These are phyloP conservation scores for Puccinia coronata DNA, from an alignment of 1,284 basidiomycete species.

Conservation along the genomic window DNA sequence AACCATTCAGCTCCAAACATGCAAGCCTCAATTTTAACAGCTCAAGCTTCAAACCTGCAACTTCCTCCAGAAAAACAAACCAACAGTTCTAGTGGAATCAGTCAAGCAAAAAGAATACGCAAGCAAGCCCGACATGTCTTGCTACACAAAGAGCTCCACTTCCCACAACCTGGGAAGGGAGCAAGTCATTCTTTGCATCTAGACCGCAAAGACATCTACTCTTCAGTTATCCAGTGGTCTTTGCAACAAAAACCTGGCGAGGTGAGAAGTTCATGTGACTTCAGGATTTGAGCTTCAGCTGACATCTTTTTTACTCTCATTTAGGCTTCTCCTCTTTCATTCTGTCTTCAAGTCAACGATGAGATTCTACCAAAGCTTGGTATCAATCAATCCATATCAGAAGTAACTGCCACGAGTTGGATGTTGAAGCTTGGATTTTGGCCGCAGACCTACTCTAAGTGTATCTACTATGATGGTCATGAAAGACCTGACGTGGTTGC, in stretches of 20 bases:
- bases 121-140: too few relatives aligned
- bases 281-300: background rate
- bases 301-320: too few relatives aligned
- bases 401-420: background rate
- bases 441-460: background rate
- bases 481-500: background rate
- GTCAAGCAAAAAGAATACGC: too few relatives aligned
- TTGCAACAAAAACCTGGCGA: background rate
- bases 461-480: slow-evolving; percentile 4
- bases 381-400: background rate
- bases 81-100: too few relatives aligned
- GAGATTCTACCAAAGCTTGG: background rate
- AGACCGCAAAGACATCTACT: background rate
- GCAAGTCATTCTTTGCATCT: too few relatives aligned
- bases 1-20: background rate
- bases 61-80: too few relatives aligned
- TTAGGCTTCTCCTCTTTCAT: background rate
- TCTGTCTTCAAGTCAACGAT: background rate
- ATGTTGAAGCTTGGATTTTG: background rate
- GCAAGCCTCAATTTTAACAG: background rate
- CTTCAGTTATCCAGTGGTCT: too few relatives aligned
- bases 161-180: too few relatives aligned
- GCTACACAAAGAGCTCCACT: too few relatives aligned
- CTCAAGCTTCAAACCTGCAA: background rate
- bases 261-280: background rate